These are phyloP conservation scores for Hansenula lynferdii DNA, from an alignment of 1,139 yeast genomes.

Conservation along the genomic window DNA sequence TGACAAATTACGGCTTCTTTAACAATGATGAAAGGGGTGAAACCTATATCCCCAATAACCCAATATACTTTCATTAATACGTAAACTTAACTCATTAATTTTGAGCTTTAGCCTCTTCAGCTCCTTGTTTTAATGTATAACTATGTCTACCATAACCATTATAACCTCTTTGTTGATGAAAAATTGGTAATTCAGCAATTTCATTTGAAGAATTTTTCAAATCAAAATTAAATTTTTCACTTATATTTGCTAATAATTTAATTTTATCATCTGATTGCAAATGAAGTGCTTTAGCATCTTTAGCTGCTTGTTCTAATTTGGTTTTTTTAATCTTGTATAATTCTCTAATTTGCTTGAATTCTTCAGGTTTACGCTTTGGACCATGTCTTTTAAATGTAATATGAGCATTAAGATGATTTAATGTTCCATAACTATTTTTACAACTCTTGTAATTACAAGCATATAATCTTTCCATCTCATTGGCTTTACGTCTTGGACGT, in stretches of 20 bases:
- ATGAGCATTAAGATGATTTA: slow-evolving; percentile 76
- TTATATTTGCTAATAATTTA: slow-evolving; percentile 11
- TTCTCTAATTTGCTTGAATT: slow-evolving; percentile 48
- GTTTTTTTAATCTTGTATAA: slow-evolving; percentile 20
- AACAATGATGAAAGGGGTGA: too few species aligned
- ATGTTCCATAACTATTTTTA: slow-evolving; percentile 67
- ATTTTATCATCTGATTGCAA: slow-evolving; percentile 11
- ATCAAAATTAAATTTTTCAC: slow-evolving; percentile 10
- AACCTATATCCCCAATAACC: too few species aligned
- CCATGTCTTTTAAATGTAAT: slow-evolving; percentile 73
- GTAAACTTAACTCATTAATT: not conserved
- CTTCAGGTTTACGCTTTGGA: slow-evolving; percentile 61
- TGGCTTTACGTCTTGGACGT: slow-evolving; percentile 52
- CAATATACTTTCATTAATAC: not conserved
- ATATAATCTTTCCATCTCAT: slow-evolving; percentile 62
- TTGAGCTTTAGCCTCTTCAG: not conserved
- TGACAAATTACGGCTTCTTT: too few species aligned
- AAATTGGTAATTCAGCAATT: slow-evolving; percentile 13
- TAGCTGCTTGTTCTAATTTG: slow-evolving; percentile 3
- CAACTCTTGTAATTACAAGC: slow-evolving; percentile 58
- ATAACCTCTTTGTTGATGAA: slow-evolving; percentile 23
- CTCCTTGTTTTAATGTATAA: slow-evolving; percentile 14
- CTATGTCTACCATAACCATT: slow-evolving; percentile 22
- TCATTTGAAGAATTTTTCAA: not conserved
- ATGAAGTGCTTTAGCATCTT: slow-evolving; percentile 4